phyloP scores from a whole-genome alignment of 1,139 yeast species.

The Debaryomycetaceae sp. region DNA sequence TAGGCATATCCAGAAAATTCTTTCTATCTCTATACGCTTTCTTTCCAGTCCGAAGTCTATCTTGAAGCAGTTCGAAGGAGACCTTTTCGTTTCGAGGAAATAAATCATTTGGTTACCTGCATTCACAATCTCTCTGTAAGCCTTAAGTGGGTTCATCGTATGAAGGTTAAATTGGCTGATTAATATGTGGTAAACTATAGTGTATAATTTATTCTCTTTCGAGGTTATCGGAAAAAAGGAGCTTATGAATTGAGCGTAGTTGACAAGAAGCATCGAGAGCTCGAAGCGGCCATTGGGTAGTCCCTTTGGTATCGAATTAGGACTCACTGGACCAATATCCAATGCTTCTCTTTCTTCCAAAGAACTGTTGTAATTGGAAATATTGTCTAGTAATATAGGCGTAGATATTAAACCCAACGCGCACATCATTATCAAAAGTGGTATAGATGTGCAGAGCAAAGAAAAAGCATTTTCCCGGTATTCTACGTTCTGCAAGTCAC shows the following conservation, averaged over 20 bases:
- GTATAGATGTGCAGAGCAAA: slow-evolving; percentile 23
- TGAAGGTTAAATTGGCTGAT: slow-evolving; percentile 35
- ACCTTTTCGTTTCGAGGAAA: slow-evolving; percentile 19
- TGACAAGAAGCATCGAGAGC: slow-evolving; percentile 22
- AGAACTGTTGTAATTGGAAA: slow-evolving; percentile 26
- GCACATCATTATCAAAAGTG: slow-evolving; percentile 28
- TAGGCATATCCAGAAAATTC: slow-evolving; percentile 45
- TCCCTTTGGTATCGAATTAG: slow-evolving; percentile 9
- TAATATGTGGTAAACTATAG: slow-evolving; percentile 30
- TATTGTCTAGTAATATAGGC: slow-evolving; percentile 33
- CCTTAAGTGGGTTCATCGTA: slow-evolving; percentile 34
- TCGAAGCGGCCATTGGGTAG: slow-evolving; percentile 20
- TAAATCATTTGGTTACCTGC: slow-evolving; percentile 38
- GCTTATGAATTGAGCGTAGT: slow-evolving; percentile 21
- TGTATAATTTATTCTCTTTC: slow-evolving; percentile 17
- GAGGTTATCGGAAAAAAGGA: slow-evolving; percentile 23
- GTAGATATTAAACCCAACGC: slow-evolving; percentile 34
- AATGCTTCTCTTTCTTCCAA: slow-evolving; percentile 26
- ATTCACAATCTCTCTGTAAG: slow-evolving; percentile 29
- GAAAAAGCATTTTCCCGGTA: slow-evolving; percentile 20
- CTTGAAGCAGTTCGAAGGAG: slow-evolving; percentile 5
- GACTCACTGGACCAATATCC: slow-evolving; percentile 16
- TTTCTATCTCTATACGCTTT: slow-evolving; percentile 25
- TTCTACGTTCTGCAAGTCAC: slow-evolving; percentile 16
- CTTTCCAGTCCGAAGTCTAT: slow-evolving; percentile 4